Evolutionary conservation across 2,329 filamentous ascomycete species (phyloP).

Genomic region (Colletotrichum orchidophilum): DNA sequence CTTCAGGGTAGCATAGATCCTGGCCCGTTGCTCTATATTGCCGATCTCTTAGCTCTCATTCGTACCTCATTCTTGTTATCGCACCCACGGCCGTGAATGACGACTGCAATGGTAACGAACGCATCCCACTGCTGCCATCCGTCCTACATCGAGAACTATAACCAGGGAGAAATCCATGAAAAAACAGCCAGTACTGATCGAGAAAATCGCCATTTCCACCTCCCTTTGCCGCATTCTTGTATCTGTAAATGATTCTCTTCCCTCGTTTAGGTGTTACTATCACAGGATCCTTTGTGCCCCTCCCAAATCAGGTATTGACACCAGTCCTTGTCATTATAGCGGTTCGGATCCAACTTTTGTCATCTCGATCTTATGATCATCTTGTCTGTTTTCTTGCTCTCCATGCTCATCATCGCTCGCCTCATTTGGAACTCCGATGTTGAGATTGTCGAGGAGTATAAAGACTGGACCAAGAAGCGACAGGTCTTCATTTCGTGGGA

Average conservation of each 20-base stretch:
- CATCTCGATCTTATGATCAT: too few relatives aligned
- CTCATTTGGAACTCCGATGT: slow-evolving; percentile 61
- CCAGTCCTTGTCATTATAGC: not conserved
- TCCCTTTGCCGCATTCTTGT: not conserved
- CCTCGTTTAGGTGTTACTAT: not conserved
- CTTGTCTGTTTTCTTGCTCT: too few relatives aligned
- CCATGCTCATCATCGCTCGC: slow-evolving; percentile 55
- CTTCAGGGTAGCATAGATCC: not conserved
- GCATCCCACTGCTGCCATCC: not conserved
- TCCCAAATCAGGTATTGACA: not conserved
- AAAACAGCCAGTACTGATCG: not conserved
- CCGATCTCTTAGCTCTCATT: not conserved
- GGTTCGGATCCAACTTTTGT: not conserved
- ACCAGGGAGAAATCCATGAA: not conserved
- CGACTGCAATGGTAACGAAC: not conserved
- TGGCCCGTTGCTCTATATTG: not conserved
- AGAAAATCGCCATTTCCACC: not conserved
- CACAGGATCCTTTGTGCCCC: not conserved
- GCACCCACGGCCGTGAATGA: not conserved
- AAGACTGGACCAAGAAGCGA: slow-evolving; percentile 49
- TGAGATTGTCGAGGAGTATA: slow-evolving; percentile 46
- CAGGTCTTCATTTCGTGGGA: slow-evolving; percentile 49
- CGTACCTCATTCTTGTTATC: not conserved
- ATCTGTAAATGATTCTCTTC: not conserved
- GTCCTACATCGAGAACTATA: not conserved